Evolutionary conservation across 176 grass and related monocot species (phyloP), one percentile per base, ranked within the genome.

Genomic region (Themeda triandra): DNA sequence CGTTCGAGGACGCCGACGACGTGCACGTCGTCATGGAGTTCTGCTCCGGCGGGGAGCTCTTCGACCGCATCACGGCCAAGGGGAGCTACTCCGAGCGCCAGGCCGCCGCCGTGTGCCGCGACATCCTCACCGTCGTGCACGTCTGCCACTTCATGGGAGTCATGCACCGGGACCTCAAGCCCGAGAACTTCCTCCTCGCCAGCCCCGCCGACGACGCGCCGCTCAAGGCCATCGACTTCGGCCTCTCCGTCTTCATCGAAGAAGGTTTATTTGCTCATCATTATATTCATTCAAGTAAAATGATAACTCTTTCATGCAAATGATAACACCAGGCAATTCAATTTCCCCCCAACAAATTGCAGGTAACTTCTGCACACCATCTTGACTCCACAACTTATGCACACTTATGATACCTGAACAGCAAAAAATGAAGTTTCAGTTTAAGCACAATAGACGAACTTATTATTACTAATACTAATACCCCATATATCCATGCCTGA

Each of bases 71-170:
- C 87, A 91, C 83, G 0, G 71, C 85, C 35, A 92, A 92, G 70
- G 85, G 89, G 9, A 89, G 13, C 83, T 97, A 94, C 85, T 79
- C 85, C 14, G 92, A 97, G 92, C 49, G 86, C 23, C 85, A 92
- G 88, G 94, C 92, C 19, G 92, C 94, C 17, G 83, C 69, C 21
- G 80, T 94, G 18, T 94, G 71, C 89, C 40, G 88, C 54, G 90
- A 92, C 84, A 66, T 94, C 56, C 80, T 94, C 83, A 92, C 74
- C 49, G 92, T 86, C 78, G 94, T 97, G 31, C 71, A 97, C 71
- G 90, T 97, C 60, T 97, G 92, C 72, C 94, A 97, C 78, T 97
- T 97, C 86, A 94, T 97, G 94, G 94, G 94, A 73, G 94, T 97
- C 71, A 83, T 97, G 80, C 94, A 97, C 76, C 86, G 94, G 3